phyloP scores from a whole-genome alignment of 2,329 filamentous ascomycete genomes.

The Pyrenochaeta sp. region DNA sequence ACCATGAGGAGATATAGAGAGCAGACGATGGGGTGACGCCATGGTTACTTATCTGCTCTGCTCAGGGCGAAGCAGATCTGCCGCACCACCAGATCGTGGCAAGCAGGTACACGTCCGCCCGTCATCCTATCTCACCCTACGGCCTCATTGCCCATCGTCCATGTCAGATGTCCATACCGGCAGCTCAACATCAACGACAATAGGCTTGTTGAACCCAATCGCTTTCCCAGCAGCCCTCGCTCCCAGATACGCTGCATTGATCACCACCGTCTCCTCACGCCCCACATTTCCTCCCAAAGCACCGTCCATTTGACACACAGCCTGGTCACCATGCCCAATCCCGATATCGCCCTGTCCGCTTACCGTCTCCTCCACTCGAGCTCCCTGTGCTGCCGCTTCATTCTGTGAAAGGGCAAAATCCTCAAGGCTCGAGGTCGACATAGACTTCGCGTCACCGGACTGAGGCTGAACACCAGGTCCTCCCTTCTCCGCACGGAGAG shows the following conservation, averaged over 20 bases:
- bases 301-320: slow-evolving; percentile 16
- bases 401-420: slow-evolving; percentile 21
- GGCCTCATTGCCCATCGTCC: slow-evolving; percentile 8
- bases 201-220: slow-evolving; percentile 76
- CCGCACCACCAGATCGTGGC: slow-evolving; percentile 31
- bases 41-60: slow-evolving; percentile 2
- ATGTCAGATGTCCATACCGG: slow-evolving; percentile 59
- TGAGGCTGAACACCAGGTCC: slow-evolving; percentile 19
- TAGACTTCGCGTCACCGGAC: slow-evolving; percentile 28
- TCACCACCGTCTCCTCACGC: slow-evolving; percentile 74
- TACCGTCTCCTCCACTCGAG: slow-evolving; percentile 25
- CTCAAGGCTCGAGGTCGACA: slow-evolving; percentile 29
- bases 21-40: background rate
- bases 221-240: slow-evolving; percentile 64
- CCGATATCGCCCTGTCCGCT: slow-evolving; percentile 29
- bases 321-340: slow-evolving; percentile 24
- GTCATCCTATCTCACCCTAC: slow-evolving; percentile 20
- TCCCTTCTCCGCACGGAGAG: background rate
- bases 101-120: slow-evolving; percentile 18
- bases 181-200: slow-evolving; percentile 83
- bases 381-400: slow-evolving; percentile 28
- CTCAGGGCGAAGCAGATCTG: slow-evolving; percentile 11
- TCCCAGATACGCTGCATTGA: slow-evolving; percentile 80
- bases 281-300: slow-evolving; percentile 33
- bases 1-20: no score